A percentile compares a stretch with the other conserved stretches of the same genome.
These are phyloP conservation scores for Omphalea diandra DNA, from an alignment of 441 rosid genomes.

Conservation along the genomic window DNA sequence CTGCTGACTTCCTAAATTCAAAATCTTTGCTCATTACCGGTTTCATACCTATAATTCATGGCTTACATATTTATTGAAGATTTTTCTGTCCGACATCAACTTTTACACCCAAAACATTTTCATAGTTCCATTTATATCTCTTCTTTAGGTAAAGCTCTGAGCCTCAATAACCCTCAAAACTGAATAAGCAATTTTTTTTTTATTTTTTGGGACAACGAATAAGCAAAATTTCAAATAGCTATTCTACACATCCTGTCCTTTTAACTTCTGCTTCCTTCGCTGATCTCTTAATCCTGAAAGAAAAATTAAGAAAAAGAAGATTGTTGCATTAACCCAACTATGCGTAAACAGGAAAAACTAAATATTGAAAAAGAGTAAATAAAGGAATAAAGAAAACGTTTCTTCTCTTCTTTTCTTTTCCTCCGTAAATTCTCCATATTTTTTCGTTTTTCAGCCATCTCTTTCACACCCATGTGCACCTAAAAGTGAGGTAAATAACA, in stretches of 20 bases:
- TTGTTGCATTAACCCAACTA: background rate
- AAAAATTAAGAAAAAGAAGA: background rate
- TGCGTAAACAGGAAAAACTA: background rate
- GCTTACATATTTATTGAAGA: background rate
- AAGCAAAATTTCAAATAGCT: background rate
- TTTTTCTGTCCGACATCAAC: background rate
- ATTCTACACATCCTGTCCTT: conserved; percentile 29
- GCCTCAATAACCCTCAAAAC: background rate
- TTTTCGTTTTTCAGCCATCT: conserved; percentile 52
- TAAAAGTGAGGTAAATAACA: conserved; percentile 21
- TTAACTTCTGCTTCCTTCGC: conserved; percentile 68
- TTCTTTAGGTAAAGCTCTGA: background rate
- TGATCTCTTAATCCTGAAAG: conserved; percentile 72
- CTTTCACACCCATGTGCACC: conserved; percentile 57
- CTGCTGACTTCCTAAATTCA: background rate
- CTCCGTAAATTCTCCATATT: conserved; percentile 46
- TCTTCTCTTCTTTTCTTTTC: conserved; percentile 83
- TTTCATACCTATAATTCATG: too few species aligned
- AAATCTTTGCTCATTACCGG: background rate
- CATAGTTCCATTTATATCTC: background rate
- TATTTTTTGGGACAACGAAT: background rate
- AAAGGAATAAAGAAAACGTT: conserved; percentile 35
- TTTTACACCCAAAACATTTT: background rate
- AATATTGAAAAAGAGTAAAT: background rate
- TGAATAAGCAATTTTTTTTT: too few species aligned